These are phyloP conservation scores for Naganishia kalamii DNA, from an alignment of 768 basidiomycete species.

Conservation along the genomic window DNA sequence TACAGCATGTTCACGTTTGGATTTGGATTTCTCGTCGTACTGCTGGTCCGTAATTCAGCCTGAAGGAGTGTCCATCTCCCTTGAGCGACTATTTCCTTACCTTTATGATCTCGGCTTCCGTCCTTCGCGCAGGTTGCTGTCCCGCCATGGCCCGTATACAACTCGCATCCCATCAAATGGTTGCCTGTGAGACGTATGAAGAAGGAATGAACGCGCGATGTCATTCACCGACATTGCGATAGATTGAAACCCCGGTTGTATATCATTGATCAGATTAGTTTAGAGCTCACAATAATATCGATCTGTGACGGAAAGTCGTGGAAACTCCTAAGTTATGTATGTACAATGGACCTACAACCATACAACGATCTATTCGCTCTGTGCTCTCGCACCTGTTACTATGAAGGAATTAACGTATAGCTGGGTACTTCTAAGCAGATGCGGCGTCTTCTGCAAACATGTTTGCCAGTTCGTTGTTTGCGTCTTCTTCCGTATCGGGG, in stretches of 20 bases:
- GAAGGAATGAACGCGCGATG: neutral
- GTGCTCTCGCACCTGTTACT: too few relatives aligned
- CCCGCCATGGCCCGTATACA: constrained; percentile 11
- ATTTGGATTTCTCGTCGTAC: constrained; percentile 4
- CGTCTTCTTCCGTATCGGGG: constrained; percentile 10
- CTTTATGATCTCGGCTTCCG: too few relatives aligned
- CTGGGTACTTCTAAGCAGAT: neutral
- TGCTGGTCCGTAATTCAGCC: neutral
- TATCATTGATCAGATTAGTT: neutral
- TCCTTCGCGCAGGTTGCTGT: neutral
- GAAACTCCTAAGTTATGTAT: too few relatives aligned
- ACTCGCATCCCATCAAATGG: constrained; percentile 16
- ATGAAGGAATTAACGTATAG: too few relatives aligned
- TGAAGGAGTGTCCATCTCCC: neutral
- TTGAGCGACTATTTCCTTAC: neutral
- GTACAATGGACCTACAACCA: too few relatives aligned
- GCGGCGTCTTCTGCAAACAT: constrained; percentile 2
- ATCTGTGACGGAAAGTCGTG: too few relatives aligned
- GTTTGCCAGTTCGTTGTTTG: constrained; percentile 7
- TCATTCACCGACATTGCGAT: too few relatives aligned
- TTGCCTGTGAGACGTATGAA: neutral
- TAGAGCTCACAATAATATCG: too few relatives aligned
- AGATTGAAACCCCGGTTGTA: neutral
- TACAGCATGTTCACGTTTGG: constrained; percentile 1
- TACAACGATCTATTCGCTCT: too few relatives aligned